Conservation (phyloP, 2,329 filamentous ascomycete species). For the Pseudopithomyces maydicus region DNA sequence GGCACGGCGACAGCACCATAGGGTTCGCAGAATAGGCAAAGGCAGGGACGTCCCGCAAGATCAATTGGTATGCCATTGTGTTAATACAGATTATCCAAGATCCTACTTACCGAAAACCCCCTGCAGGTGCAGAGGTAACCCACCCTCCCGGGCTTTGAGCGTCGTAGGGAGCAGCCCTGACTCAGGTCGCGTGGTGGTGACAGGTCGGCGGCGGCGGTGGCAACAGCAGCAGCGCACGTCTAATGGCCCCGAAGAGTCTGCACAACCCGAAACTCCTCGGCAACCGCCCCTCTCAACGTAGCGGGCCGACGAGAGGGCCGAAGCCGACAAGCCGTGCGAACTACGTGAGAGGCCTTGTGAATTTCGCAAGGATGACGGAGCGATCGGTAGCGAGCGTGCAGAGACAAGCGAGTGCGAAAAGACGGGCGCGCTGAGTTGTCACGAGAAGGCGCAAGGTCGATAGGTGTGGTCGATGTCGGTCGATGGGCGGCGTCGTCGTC, state of each 20-base stretch:
- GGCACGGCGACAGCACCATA: background rate
- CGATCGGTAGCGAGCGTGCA: background rate
- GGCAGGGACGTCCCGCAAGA: background rate
- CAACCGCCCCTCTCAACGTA: background rate
- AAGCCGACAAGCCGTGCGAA: background rate
- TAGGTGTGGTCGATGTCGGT: too few relatives aligned
- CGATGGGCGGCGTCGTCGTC: too few relatives aligned
- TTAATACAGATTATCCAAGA: background rate
- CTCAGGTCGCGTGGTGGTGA: background rate
- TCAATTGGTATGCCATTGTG: background rate
- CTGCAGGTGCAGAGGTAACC: background rate
- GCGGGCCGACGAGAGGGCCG: background rate
- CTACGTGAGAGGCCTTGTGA: slow-evolving; percentile 1
- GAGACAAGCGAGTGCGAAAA: background rate
- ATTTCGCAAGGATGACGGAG: background rate
- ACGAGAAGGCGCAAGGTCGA: too few relatives aligned
- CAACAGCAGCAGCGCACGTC: background rate
- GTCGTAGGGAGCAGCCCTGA: background rate
- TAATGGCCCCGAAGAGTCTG: background rate
- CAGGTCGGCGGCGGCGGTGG: too few relatives aligned
- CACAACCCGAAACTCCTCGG: background rate
- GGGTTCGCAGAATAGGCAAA: background rate
- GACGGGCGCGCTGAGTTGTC: too few relatives aligned
- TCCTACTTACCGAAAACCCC: background rate
- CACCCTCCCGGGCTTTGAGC: background rate